These are phyloP conservation scores for Holtermannia corniformis DNA, from an alignment of 768 basidiomycete species.

Conservation along the genomic window DNA sequence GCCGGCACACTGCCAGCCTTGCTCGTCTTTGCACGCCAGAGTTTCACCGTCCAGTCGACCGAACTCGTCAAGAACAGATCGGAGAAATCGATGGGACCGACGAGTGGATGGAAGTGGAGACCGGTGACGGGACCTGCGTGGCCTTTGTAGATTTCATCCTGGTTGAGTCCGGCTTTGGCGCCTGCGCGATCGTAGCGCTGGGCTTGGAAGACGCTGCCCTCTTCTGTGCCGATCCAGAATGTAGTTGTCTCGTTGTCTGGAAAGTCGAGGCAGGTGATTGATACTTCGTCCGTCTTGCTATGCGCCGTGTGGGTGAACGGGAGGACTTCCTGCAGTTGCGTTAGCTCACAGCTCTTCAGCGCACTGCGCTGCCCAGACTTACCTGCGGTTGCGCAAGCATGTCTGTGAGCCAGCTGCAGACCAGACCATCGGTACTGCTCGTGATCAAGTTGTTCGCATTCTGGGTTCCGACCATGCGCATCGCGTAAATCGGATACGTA, in stretches of 20 bases:
- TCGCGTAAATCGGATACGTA: conserved; percentile 96
- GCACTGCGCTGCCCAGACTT: conserved; percentile 9
- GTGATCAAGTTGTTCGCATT: conserved; percentile 97
- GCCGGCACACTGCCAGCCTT: neutral
- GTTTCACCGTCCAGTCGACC: conserved; percentile 96
- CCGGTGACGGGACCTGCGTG: conserved; percentile 92
- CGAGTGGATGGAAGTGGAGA: conserved; percentile 83
- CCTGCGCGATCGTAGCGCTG: conserved; percentile 95
- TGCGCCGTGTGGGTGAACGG: conserved; percentile 81
- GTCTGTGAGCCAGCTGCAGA: conserved; percentile 96
- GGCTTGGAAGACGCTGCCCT: conserved; percentile 93
- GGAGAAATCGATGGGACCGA: conserved; percentile 86
- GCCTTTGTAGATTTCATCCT: conserved; percentile 82
- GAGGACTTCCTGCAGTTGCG: conserved; percentile 66
- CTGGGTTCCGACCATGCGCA: conserved; percentile 97
- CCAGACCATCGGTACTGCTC: conserved; percentile 90
- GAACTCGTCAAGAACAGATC: conserved; percentile 88
- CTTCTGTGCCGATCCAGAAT: conserved; percentile 97
- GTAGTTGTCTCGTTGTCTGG: conserved; percentile 93
- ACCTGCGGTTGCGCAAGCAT: conserved; percentile 98
- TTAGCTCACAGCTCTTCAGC: neutral
- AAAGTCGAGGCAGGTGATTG: conserved; percentile 87
- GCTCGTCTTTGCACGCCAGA: conserved; percentile 67
- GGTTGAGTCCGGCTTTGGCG: conserved; percentile 88
- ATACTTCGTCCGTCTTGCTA: conserved; percentile 93